Evolutionary conservation across 345 rosid genomes (phyloP), one percentile per base, ranked within the genome.

Genomic region (Melaleuca quinquenervia): DNA sequence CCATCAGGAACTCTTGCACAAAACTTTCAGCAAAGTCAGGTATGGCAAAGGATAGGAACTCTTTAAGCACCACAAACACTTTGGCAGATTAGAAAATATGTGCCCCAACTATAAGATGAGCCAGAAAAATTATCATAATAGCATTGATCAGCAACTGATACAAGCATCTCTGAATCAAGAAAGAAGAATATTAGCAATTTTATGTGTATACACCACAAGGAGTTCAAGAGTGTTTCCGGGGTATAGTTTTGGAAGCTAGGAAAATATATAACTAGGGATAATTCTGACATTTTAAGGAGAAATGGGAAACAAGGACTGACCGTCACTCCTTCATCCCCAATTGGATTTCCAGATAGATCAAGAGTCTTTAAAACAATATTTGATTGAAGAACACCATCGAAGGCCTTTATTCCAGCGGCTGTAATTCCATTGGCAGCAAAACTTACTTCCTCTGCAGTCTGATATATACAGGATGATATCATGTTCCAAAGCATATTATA

Each of bases 361-460:
- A 97, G 93, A 84, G 93, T 88, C 91, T 93, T 95, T 74, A 97
- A 86, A 21, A 85, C 88, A 88, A 94, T 86, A 92, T 95, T 97
- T 78, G 98, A 92, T 83, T 96, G 96, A 91, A 97, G 98, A 88
- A 97, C 94, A 64, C 93, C 93, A 51, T 97, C 97, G 56, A 96
- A 96, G 82, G 98, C 98, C 91, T 93, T 93, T 45, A 95, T 86
- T 87, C 99, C 99, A 84, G 93, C 91, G 11, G 97, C 94, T 64
- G 98, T 95, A 88, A 97, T 96, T 84, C 98, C 97, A 91, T 96
- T 95, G 85, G 98, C 96, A 88, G 98, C 98, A 94, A 97, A 97
- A 90, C 95, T 95, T 41, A 96, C 99, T 91, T 97, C 97, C 91
- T 94, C 98, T 84, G 93, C 89, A 85, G 91, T 91, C 99, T 96